Conservation (phyloP, 2,329 filamentous ascomycete species). For the Monosporascus sp. region DNA sequence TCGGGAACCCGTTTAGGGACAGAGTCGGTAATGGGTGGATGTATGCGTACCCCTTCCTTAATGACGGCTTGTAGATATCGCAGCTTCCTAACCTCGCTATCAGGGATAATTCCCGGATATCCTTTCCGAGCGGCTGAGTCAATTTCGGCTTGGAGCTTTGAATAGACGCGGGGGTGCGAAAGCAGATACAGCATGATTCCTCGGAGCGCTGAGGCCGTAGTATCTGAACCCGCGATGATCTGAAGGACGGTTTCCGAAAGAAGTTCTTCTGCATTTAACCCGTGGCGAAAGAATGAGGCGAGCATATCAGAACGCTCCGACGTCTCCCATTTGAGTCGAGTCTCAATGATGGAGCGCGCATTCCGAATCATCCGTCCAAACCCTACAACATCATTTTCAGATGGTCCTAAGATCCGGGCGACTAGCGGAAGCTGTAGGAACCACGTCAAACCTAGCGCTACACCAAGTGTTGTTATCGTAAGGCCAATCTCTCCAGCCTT, state of each 20-base stretch:
- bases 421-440: conserved; percentile 14
- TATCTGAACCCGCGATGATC: conserved; percentile 51
- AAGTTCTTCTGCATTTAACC: conserved; percentile 19
- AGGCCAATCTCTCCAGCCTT: conserved; percentile 9
- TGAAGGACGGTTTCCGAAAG: conserved; percentile 30
- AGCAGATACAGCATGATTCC: conserved; percentile 41
- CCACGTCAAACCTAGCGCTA: conserved; percentile 14
- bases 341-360: no score
- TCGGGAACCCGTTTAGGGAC: conserved; percentile 11
- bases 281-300: conserved; percentile 23
- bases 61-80: conserved; percentile 36
- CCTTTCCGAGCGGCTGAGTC: conserved; percentile 18
- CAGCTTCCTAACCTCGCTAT: conserved; percentile 24
- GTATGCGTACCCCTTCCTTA: conserved; percentile 33
- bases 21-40: conserved; percentile 22
- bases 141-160: conserved; percentile 39
- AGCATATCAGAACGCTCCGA: conserved; percentile 22
- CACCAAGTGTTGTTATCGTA: conserved; percentile 27
- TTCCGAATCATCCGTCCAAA: neutral
- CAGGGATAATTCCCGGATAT: conserved; percentile 20
- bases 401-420: neutral
- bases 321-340: neutral
- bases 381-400: neutral
- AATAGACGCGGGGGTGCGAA: conserved; percentile 38
- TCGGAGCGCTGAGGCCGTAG: conserved; percentile 45